Base-by-base conservation (phyloP, 2,329 filamentous ascomycete genomes). In the Ceratocystiopsis sp. region DNA sequence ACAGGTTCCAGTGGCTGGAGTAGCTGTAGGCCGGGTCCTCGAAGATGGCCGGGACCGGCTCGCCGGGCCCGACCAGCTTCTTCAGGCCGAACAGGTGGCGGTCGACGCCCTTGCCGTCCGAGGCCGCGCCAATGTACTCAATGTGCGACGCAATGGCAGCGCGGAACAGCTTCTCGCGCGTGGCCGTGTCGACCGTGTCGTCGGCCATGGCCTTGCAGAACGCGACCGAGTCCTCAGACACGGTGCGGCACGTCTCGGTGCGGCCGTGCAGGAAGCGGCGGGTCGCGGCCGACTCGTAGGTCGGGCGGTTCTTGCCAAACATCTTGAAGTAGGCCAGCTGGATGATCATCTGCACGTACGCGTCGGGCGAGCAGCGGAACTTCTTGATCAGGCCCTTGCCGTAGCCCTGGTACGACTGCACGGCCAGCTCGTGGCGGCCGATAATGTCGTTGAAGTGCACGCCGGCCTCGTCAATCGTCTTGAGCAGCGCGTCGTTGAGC, bases 351-450 rank as follows among this genome's bases (percentile, higher is more conserved):
- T 98, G 91, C 37, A 96, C 86, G 61, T 93, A 98, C 32, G 89
- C 91, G 55, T 98, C 93, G 29, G 91, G 91, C 21, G 84, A 93
- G 75, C 84, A 94, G 67, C 86, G 93, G 78, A 98, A 96, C 64
- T 94, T 93, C 78, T 98, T 98, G 71, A 98, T 96, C 48, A 98
- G 69, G 21, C 85, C 86, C 69, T 98, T 98, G 60, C 91, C 91
- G 61, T 98, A 98, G 54, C 80, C 89, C 63, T 96, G 87, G 69
- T 93, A 98, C 25, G 86, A 83, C 61, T 96, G 89, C 3, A 98
- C 87, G 18, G 83, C 76, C 38, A 98, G 78, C 61, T 98, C 82
- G 61, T 98, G 91, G 51, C 84, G 71, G 49, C 75, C 76, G 51
- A 98, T 94, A 48, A 93, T 75, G 52, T 76, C 68, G 47, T 71